A percentile compares a stretch with the other conserved stretches of the same genome.
phyloP scores from a whole-genome alignment of 2,329 filamentous ascomycete genomes.

The Aspergillus udagawae region DNA sequence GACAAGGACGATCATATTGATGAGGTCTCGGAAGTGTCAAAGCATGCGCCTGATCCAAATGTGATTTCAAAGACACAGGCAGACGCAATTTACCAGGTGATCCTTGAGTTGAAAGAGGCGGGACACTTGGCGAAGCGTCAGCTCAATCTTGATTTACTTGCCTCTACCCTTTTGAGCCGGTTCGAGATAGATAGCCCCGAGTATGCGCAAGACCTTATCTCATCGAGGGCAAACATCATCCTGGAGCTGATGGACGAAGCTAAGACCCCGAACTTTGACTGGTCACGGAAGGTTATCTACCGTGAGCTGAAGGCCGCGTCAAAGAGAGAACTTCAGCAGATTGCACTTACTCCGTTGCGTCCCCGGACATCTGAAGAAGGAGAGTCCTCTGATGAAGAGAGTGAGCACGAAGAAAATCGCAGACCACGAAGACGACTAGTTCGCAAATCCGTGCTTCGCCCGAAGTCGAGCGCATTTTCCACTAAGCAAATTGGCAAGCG shows the following conservation, averaged over 20 bases:
- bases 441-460: conserved; percentile 44
- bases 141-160: conserved; percentile 33
- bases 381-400: conserved; percentile 31
- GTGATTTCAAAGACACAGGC: conserved; percentile 31
- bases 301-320: conserved; percentile 36
- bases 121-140: conserved; percentile 40
- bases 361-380: conserved; percentile 23
- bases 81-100: conserved; percentile 34
- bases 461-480: conserved; percentile 37
- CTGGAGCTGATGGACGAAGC: conserved; percentile 36
- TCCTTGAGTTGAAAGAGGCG: conserved; percentile 37
- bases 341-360: conserved; percentile 33
- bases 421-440: conserved; percentile 26
- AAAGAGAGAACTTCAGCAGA: conserved; percentile 22
- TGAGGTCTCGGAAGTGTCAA: conserved; percentile 17
- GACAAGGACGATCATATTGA: conserved; percentile 13
- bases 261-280: conserved; percentile 33
- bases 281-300: conserved; percentile 41
- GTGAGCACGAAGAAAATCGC: conserved; percentile 22
- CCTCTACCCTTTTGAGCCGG: conserved; percentile 29
- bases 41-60: conserved; percentile 22
- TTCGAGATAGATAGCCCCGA: conserved; percentile 32
- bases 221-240: conserved; percentile 28
- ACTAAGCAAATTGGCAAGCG: conserved; percentile 41
- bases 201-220: conserved; percentile 35